Percentiles rank a stretch among this genome's conserved stretches.
Conservation (phyloP, 2,329 filamentous ascomycete genomes). For the Penicillium sp. region DNA sequence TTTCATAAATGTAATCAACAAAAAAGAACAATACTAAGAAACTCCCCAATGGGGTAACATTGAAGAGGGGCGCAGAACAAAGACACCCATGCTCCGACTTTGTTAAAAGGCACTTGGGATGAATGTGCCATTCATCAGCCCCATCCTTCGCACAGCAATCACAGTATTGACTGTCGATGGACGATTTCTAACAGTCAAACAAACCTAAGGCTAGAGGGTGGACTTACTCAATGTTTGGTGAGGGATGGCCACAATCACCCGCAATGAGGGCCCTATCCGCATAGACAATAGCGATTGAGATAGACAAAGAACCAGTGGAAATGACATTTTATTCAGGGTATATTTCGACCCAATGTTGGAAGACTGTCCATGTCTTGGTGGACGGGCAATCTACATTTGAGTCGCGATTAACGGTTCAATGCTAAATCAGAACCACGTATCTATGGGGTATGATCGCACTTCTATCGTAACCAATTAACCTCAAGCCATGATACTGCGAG, state of each 20-base stretch:
- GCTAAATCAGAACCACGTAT: constrained; percentile 5
- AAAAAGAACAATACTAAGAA: constrained; percentile 19
- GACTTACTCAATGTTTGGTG: background rate
- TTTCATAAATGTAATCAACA: background rate
- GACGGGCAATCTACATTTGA: constrained; percentile 5
- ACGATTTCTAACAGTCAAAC: background rate
- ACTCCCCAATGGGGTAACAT: constrained; percentile 23
- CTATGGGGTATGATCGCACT: constrained; percentile 1
- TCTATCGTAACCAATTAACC: background rate
- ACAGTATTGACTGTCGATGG: background rate
- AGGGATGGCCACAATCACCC: background rate
- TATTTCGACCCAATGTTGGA: constrained; percentile 5
- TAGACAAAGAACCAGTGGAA: background rate
- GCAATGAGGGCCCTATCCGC: background rate
- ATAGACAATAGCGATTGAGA: background rate
- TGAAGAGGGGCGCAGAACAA: constrained; percentile 21
- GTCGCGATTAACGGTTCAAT: constrained; percentile 3
- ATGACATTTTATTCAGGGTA: constrained; percentile 20
- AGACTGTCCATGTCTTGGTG: background rate
- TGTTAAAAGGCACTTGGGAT: constrained; percentile 15
- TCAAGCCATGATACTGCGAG: background rate
- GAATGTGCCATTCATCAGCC: background rate
- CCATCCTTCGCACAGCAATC: background rate
- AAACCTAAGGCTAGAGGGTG: background rate
- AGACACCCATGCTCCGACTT: constrained; percentile 18